Conservation (phyloP, 1,139 yeast species). For the Pichia cactophila region DNA sequence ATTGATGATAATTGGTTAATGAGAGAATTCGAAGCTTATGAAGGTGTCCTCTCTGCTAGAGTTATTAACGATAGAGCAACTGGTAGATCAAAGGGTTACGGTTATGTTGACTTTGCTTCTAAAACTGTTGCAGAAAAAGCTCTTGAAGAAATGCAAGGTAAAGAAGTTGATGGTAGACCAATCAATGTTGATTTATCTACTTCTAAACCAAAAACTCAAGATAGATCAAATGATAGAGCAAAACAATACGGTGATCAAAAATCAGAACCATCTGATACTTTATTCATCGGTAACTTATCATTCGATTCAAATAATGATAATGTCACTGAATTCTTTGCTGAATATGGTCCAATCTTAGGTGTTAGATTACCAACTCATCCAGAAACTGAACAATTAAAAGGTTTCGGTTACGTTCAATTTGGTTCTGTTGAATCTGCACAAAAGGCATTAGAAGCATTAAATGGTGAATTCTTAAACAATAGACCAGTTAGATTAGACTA, state of each 20-base stretch:
- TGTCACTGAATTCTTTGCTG: conserved; percentile 64
- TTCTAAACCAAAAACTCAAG: conserved; percentile 62
- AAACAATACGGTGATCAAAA: conserved; percentile 82
- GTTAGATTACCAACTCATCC: conserved; percentile 97
- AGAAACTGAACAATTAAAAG: conserved; percentile 97
- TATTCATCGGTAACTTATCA: conserved; percentile 91
- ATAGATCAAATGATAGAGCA: conserved; percentile 65
- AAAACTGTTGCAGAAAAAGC: conserved; percentile 82
- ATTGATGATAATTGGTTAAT: conserved; percentile 91
- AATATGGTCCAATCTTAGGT: conserved; percentile 73
- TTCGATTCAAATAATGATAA: conserved; percentile 80
- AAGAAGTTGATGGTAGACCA: conserved; percentile 95
- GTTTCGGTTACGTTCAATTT: conserved; percentile 96
- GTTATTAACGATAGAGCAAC: conserved; percentile 89
- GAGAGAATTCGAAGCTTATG: conserved; percentile 74
- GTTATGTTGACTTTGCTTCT: conserved; percentile 88
- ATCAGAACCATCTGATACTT: conserved; percentile 88
- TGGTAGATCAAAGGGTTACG: conserved; percentile 95
- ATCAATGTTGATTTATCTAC: conserved; percentile 89
- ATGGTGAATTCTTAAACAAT: conserved; percentile 84
- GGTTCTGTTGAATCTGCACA: conserved; percentile 82
- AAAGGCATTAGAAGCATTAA: conserved; percentile 78
- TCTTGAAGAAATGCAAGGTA: conserved; percentile 78
- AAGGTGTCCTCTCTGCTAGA: conserved; percentile 82
- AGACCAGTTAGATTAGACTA: conserved; percentile 93